Base-by-base conservation (phyloP, 176 grass and related monocot genomes). In the Oryza officinalis region DNA sequence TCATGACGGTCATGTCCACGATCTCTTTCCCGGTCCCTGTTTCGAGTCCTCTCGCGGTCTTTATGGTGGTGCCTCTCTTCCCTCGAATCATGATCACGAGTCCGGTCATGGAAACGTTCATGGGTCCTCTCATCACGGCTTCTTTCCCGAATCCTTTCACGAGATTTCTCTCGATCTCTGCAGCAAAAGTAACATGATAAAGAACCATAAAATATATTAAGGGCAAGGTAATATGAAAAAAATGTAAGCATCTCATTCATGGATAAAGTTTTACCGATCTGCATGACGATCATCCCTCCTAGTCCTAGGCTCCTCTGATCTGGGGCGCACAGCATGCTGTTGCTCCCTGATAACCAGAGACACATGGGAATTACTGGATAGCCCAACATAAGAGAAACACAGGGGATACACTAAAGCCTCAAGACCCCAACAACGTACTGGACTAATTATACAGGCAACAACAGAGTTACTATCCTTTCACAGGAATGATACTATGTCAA, bases 241-340 rank as follows among this genome's bases (percentile, higher is more conserved):
- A 66, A 66, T 46, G 49, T 14, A 84, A 52, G 46, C 10, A 77
- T 59, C 66, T 84, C 10, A 77, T 41, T 40, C 4, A 72, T 37
- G 67, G 59, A 67, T 9, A 38, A 69, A 46, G 50, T 11, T 14
- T 50, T 81, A 96, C 93, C 83, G 75, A 67, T 92, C 93, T 18
- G 78, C 61, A 83, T 75, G 80, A 67, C 52, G 82, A 68, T 91
- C 88, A 78, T 89, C 83, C 80, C 79, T 80, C 87, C 85, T 96
- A 80, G 88, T 83, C 85, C 82, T 93, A 80, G 88, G 81, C 64
- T 96, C 88, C 84, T 93, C 91, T 41, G 88, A 91, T 80, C 83
- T 86, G 66, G 84, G 84, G 30, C 65, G 80, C 5, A 63, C 88
- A 85, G 35, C 32, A 70, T 84, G 78, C 12, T 86, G 90, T 65